Evolutionary conservation across 2,329 filamentous ascomycete species (phyloP).

Genomic region (Colletotrichum sp.): DNA sequence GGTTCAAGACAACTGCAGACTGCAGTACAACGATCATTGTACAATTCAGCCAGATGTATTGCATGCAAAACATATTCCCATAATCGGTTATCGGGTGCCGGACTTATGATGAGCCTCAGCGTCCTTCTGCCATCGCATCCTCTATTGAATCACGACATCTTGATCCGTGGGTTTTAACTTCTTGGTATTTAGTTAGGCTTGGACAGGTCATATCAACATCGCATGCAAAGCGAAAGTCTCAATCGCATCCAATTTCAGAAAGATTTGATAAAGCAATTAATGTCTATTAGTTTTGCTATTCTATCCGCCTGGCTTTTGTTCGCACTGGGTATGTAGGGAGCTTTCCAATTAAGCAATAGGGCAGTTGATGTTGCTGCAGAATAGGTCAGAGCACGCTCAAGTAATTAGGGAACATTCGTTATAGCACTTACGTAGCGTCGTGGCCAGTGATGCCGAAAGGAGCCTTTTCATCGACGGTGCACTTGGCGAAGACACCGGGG

Average conservation of each 20-base stretch:
- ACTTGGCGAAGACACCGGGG: conserved; percentile 15
- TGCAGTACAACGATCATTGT: background rate
- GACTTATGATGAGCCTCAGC: background rate
- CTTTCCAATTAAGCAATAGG: background rate
- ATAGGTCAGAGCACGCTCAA: background rate
- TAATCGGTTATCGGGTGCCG: background rate
- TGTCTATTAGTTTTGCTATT: background rate
- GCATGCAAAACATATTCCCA: background rate
- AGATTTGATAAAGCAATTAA: background rate
- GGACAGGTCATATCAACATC: background rate
- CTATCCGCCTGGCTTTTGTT: background rate
- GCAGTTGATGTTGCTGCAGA: conserved; percentile 8
- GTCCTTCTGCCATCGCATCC: background rate
- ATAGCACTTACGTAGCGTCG: background rate
- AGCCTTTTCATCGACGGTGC: background rate
- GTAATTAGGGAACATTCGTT: too few species aligned
- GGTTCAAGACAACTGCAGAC: background rate
- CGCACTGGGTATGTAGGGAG: background rate
- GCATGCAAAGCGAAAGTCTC: background rate
- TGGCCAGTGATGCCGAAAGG: background rate
- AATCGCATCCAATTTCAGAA: background rate
- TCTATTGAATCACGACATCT: background rate
- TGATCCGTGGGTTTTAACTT: background rate
- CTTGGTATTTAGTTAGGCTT: background rate
- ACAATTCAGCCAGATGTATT: background rate